Evolutionary conservation across 2,329 filamentous ascomycete genomes (phyloP).

Genomic region (Rhexocercosporidium sp.): DNA sequence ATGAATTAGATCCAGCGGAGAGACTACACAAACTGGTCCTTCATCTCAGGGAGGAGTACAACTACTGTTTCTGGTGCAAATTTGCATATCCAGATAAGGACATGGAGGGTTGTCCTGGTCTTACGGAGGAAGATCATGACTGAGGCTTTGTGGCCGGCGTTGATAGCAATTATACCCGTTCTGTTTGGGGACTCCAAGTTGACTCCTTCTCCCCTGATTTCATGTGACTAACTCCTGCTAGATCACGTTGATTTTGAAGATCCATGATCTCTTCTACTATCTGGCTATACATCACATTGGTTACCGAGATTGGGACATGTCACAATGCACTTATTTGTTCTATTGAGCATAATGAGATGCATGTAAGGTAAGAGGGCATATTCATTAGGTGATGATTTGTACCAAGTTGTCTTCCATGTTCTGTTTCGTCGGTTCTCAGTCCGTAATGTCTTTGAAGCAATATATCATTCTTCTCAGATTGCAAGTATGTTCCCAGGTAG

Average conservation of each 20-base stretch:
- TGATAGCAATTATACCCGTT: constrained; percentile 38
- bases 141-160: constrained; percentile 38
- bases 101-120: constrained; percentile 89
- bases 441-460: no score
- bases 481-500: no score
- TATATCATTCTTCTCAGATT: no score
- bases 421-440: no score
- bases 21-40: constrained; percentile 68
- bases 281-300: neutral
- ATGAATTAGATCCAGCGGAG: constrained; percentile 69
- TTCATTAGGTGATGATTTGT: no score
- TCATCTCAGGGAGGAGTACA: constrained; percentile 72
- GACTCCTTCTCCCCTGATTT: neutral
- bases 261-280: neutral
- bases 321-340: no score
- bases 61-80: constrained; percentile 98
- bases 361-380: no score
- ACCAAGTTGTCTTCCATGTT: no score
- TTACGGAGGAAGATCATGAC: constrained; percentile 83
- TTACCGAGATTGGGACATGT: no score
- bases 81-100: constrained; percentile 72
- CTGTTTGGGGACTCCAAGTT: neutral
- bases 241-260: neutral
- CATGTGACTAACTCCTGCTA: constrained; percentile 1
- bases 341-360: no score